A percentile compares a stretch with the other conserved stretches of the same genome.
phyloP scores from a whole-genome alignment of 192 early-diverging fungal genomes.

The Phycomyces nitens region DNA sequence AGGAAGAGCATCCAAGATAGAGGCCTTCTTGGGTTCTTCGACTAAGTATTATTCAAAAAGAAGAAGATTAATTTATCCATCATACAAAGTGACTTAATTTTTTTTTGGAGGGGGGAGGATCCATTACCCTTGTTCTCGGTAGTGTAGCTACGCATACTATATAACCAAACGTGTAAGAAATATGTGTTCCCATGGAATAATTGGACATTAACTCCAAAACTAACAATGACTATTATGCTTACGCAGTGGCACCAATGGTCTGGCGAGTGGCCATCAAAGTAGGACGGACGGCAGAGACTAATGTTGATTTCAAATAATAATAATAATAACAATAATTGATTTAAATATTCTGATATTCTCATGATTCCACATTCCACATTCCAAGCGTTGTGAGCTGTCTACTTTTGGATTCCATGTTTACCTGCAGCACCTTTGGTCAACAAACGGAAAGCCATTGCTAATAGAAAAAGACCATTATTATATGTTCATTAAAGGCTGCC shows the following conservation, averaged over 20 bases:
- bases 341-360: too few species aligned
- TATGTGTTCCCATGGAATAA: background rate
- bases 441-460: slow-evolving; percentile 28
- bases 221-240: background rate
- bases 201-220: too few species aligned
- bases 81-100: too few species aligned
- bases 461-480: background rate
- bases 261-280: slow-evolving; percentile 20
- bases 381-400: background rate
- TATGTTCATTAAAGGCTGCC: too few species aligned
- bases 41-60: slow-evolving; percentile 19
- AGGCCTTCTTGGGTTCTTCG: slow-evolving; percentile 76
- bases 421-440: slow-evolving; percentile 32
- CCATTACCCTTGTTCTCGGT: slow-evolving; percentile 23
- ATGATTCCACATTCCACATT: background rate
- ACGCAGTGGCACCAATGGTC: slow-evolving; percentile 19
- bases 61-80: too few species aligned
- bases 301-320: too few species aligned
- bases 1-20: slow-evolving; percentile 90
- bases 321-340: too few species aligned
- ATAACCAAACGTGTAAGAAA: background rate
- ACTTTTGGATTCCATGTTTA: slow-evolving; percentile 5
- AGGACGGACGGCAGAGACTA: too few species aligned
- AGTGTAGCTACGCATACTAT: slow-evolving; percentile 27
- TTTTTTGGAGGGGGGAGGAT: too few species aligned